Percentiles rank a stretch among this genome's conserved stretches.
Conservation (phyloP, 768 basidiomycete genomes). For the Steccherinum ochraceum region DNA sequence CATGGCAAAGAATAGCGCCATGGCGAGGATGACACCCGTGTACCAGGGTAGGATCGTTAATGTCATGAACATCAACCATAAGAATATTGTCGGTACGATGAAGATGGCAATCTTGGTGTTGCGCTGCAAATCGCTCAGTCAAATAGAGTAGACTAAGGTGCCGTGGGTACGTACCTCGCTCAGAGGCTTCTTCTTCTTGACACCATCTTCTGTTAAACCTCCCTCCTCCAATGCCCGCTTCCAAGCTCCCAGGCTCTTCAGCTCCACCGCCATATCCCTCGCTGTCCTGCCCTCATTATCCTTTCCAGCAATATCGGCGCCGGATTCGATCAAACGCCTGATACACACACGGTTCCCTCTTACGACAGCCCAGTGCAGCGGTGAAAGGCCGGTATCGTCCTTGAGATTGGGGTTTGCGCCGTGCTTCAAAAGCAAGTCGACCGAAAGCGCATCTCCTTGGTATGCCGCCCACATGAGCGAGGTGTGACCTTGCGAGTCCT, state of each 20-base stretch:
- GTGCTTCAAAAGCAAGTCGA: conserved; percentile 83
- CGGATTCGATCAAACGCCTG: conserved; percentile 76
- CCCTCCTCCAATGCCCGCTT: conserved; percentile 85
- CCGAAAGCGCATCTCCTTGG: conserved; percentile 94
- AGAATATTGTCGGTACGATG: conserved; percentile 66
- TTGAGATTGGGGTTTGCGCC: conserved; percentile 73
- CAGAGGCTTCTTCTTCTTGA: conserved; percentile 58
- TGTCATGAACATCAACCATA: conserved; percentile 82
- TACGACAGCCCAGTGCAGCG: conserved; percentile 97
- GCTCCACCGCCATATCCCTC: conserved; percentile 89
- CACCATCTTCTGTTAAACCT: conserved; percentile 72
- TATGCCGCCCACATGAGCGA: conserved; percentile 99
- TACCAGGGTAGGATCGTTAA: conserved; percentile 86
- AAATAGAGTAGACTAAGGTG: conserved; percentile 1
- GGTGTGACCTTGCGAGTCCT: conserved; percentile 90
- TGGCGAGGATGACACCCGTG: conserved; percentile 73
- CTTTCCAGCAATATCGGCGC: conserved; percentile 73
- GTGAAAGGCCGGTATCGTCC: conserved; percentile 80
- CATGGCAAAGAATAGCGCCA: conserved; percentile 88
- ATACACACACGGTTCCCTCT: conserved; percentile 90
- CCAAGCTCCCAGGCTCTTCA: conserved; percentile 89
- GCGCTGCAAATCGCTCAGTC: conserved; percentile 37
- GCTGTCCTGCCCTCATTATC: conserved; percentile 85
- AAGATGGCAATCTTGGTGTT: conserved; percentile 82
- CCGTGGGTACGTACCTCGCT: conserved; percentile 50